Conservation (phyloP, 805 yeast species). For the Candida succiphila region DNA sequence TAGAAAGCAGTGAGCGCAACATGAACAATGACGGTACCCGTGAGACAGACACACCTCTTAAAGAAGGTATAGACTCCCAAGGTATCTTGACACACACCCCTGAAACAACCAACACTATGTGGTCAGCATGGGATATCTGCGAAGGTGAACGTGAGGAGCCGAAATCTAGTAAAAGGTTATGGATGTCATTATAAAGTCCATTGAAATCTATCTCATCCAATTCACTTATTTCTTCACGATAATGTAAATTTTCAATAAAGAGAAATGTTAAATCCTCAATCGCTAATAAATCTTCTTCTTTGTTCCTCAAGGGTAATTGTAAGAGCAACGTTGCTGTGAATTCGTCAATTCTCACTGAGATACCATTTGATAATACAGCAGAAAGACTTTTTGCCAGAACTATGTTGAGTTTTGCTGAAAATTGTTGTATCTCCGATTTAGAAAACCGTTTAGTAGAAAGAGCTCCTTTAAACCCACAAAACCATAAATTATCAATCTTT, state of each 20-base stretch:
- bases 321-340: conserved; percentile 41
- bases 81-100: conserved; percentile 63
- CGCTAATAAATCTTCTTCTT: conserved; percentile 21
- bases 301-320: neutral
- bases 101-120: conserved; percentile 63
- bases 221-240: conserved; percentile 55
- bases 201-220: conserved; percentile 59
- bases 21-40: conserved; percentile 61
- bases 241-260: conserved; percentile 47
- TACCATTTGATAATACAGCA: neutral
- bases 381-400: conserved; percentile 39
- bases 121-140: conserved; percentile 21
- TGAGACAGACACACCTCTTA: conserved; percentile 48
- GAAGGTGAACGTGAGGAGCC: conserved; percentile 1
- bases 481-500: conserved; percentile 55
- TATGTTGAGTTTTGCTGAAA: conserved; percentile 26
- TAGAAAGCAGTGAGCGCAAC: conserved; percentile 28
- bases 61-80: conserved; percentile 73
- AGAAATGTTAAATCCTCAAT: conserved; percentile 58
- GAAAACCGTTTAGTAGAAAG: conserved; percentile 31
- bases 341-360: conserved; percentile 27
- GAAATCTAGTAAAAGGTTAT: conserved; percentile 28
- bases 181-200: conserved; percentile 40
- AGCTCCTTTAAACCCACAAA: conserved; percentile 67
- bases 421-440: conserved; percentile 15